These are phyloP conservation scores for Nepenthes alata DNA, from an alignment of 179 eudicot species.

Conservation along the genomic window DNA sequence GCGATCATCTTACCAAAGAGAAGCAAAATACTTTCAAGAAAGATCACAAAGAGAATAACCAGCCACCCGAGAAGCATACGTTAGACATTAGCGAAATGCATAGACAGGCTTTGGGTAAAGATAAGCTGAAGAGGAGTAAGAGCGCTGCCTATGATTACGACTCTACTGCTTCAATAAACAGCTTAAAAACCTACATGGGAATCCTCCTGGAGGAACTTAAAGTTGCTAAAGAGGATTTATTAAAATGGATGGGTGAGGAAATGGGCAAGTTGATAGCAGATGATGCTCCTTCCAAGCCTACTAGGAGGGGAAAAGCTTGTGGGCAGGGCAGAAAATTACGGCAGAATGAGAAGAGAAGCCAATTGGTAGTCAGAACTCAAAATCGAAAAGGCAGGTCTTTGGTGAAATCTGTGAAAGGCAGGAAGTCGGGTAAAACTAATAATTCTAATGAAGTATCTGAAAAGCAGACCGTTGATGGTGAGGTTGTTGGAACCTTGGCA, in stretches of 20 bases:
- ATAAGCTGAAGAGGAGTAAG: not conserved
- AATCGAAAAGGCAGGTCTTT: not conserved
- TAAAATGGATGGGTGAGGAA: conserved; percentile 9
- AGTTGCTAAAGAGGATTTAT: not conserved
- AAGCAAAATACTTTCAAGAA: not conserved
- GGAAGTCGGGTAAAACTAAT: not conserved
- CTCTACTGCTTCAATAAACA: not conserved
- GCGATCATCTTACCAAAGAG: not conserved
- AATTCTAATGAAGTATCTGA: not conserved
- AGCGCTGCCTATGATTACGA: not conserved
- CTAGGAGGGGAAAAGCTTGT: not conserved
- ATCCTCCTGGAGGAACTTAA: conserved; percentile 5
- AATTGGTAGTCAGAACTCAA: not conserved
- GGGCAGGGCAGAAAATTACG: not conserved
- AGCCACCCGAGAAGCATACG: not conserved
- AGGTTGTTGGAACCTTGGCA: not conserved
- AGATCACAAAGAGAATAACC: not conserved
- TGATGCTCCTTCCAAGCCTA: conserved; percentile 1
- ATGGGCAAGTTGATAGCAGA: not conserved
- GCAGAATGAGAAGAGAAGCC: not conserved
- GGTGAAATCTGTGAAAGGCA: not conserved
- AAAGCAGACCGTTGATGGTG: not conserved
- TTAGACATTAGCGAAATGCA: not conserved
- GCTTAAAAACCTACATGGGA: conserved; percentile 3
- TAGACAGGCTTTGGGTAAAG: not conserved